phyloP scores from a whole-genome alignment of 2,329 filamentous ascomycete species.

The Pestalotiopsis sp. region DNA sequence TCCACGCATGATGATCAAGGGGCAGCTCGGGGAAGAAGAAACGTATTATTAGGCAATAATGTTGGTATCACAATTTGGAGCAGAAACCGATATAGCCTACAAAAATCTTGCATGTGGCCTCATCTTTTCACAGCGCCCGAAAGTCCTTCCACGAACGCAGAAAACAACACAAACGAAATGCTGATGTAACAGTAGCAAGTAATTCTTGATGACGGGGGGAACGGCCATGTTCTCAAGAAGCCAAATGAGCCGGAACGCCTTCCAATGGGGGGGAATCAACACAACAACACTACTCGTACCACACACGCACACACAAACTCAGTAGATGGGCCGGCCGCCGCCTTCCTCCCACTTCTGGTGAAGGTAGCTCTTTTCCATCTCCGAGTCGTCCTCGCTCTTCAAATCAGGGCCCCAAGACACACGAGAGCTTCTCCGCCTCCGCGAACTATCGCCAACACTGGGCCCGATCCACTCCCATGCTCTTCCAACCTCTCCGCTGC shows the following conservation, averaged over 20 bases:
- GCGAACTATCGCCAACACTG: conserved; percentile 44
- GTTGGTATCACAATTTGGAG: background rate
- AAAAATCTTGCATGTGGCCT: background rate
- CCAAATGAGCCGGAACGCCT: conserved; percentile 5
- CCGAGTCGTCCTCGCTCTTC: conserved; percentile 34
- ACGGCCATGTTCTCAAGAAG: background rate
- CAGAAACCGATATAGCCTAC: background rate
- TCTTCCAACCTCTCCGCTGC: conserved; percentile 65
- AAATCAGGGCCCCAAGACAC: conserved; percentile 47
- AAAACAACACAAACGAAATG: background rate
- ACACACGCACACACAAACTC: conserved; percentile 4
- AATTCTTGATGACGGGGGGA: background rate
- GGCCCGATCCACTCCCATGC: conserved; percentile 74
- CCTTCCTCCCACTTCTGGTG: conserved; percentile 43
- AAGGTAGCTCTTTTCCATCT: conserved; percentile 24
- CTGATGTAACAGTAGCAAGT: background rate
- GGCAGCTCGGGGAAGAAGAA: background rate
- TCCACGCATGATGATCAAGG: background rate
- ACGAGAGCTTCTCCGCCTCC: conserved; percentile 55
- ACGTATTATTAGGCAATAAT: background rate
- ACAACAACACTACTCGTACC: background rate
- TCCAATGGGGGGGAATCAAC: background rate
- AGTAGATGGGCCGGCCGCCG: conserved; percentile 38
- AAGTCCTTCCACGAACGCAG: too few relatives aligned
- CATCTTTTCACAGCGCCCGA: background rate